Percentiles rank a stretch among this genome's conserved stretches.
phyloP scores from a whole-genome alignment of 192 early-diverging fungal genomes.

The Bifiguratus adelaidae region DNA sequence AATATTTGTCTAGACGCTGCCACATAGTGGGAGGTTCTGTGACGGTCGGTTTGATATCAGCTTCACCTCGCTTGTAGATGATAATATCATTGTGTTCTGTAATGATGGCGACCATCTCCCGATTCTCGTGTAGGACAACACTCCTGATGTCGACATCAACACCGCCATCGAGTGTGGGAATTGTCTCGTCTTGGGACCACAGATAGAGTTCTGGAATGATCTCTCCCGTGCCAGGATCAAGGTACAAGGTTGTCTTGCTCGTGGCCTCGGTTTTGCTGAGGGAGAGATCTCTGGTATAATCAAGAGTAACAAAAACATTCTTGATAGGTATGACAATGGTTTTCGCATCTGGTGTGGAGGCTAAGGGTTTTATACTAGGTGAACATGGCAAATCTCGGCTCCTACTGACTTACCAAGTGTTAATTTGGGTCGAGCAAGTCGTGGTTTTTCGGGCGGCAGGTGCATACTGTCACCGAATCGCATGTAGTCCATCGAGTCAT shows the following conservation, averaged over 20 bases:
- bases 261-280: not conserved
- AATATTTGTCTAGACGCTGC: not conserved
- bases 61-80: constrained; percentile 12
- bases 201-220: constrained; percentile 4
- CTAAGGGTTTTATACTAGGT: not conserved
- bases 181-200: constrained; percentile 1
- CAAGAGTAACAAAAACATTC: constrained; percentile 6
- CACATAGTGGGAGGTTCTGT: not conserved
- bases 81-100: constrained; percentile 8
- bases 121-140: constrained; percentile 1
- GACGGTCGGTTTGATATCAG: not conserved
- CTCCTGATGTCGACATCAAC: constrained; percentile 2
- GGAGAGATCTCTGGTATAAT: constrained; percentile 8
- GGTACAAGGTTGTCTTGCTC: not conserved
- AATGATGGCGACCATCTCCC: constrained; percentile 4
- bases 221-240: not conserved
- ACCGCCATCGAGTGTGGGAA: not conserved
- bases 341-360: constrained; percentile 4
- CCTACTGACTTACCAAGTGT: constrained; percentile 1
- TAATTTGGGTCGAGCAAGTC: constrained; percentile 4
- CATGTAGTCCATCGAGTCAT: constrained; percentile 12
- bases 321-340: constrained; percentile 3
- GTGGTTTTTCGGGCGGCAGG: constrained; percentile 4
- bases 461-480: constrained; percentile 8
- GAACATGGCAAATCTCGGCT: not conserved